phyloP scores from a whole-genome alignment of 805 yeast genomes.

The Saturnispora zaruensis region DNA sequence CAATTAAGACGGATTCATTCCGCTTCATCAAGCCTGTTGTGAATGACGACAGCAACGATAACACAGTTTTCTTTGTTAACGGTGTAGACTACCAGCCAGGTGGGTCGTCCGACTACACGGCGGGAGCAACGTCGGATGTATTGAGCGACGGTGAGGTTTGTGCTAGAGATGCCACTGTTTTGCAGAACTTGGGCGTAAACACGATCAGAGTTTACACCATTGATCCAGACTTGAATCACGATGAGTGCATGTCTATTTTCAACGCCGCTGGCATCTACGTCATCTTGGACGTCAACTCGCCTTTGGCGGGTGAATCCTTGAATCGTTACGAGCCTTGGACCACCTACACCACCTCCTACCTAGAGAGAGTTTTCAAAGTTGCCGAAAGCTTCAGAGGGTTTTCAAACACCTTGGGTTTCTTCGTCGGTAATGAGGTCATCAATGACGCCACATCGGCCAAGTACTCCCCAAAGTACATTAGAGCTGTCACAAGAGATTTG shows the following conservation, averaged over 20 bases:
- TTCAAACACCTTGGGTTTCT: slow-evolving; percentile 80
- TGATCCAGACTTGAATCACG: slow-evolving; percentile 80
- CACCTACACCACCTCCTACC: slow-evolving; percentile 61
- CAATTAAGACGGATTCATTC: slow-evolving; percentile 46
- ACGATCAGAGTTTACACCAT: slow-evolving; percentile 77
- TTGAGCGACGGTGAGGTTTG: slow-evolving; percentile 62
- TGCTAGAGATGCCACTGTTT: slow-evolving; percentile 68
- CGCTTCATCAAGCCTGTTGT: slow-evolving; percentile 50
- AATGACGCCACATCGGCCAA: slow-evolving; percentile 61
- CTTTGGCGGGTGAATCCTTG: slow-evolving; percentile 56
- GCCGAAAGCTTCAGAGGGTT: slow-evolving; percentile 77
- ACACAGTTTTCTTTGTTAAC: slow-evolving; percentile 64
- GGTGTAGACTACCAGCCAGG: slow-evolving; percentile 95
- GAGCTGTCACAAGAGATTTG: slow-evolving; percentile 91
- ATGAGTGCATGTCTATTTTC: slow-evolving; percentile 83
- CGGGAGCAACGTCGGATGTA: slow-evolving; percentile 43
- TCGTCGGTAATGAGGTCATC: slow-evolving; percentile 88
- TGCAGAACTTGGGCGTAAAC: slow-evolving; percentile 72
- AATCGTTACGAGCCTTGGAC: slow-evolving; percentile 63
- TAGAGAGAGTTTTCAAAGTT: slow-evolving; percentile 74
- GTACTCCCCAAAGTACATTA: slow-evolving; percentile 66
- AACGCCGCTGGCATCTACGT: slow-evolving; percentile 90
- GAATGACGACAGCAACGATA: slow-evolving; percentile 25
- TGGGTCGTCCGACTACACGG: slow-evolving; percentile 60
- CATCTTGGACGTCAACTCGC: slow-evolving; percentile 76